These are phyloP conservation scores for Phaeolepiota aurea DNA, from an alignment of 768 basidiomycete species.

Conservation along the genomic window DNA sequence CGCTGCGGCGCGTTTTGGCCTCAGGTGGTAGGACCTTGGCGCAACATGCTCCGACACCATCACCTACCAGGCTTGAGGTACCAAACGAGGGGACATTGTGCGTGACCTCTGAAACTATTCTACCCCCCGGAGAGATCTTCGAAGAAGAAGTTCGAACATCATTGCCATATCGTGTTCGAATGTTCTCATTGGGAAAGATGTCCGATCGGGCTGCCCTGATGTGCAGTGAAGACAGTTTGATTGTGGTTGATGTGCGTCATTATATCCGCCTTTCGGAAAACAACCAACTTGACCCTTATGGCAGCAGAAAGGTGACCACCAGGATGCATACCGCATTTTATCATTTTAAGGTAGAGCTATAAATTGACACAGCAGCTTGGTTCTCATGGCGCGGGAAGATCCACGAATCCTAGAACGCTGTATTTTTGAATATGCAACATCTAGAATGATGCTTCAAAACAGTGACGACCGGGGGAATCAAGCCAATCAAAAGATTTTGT, in stretches of 20 bases:
- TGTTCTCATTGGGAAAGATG: constrained; percentile 14
- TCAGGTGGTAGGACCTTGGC: constrained; percentile 5
- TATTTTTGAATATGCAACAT: too few relatives aligned
- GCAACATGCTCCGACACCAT: not conserved
- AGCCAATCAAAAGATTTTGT: too few relatives aligned
- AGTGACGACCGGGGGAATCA: too few relatives aligned
- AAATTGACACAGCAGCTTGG: not conserved
- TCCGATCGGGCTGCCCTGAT: constrained; percentile 24
- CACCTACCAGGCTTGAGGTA: not conserved
- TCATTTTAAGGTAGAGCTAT: constrained; percentile 16
- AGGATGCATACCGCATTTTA: constrained; percentile 18
- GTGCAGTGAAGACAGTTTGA: constrained; percentile 49
- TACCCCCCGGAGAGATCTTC: constrained; percentile 27
- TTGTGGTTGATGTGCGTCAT: constrained; percentile 39
- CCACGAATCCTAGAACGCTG: too few relatives aligned
- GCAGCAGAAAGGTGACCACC: not conserved
- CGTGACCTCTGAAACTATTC: constrained; percentile 12
- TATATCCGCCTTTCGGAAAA: not conserved
- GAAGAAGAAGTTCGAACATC: constrained; percentile 28
- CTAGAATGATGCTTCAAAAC: too few relatives aligned
- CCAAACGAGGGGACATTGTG: constrained; percentile 9
- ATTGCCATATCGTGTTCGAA: constrained; percentile 36
- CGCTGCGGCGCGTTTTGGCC: constrained; percentile 15
- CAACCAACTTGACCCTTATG: not conserved
- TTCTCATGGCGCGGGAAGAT: too few relatives aligned